Evolutionary conservation across 208 protist species (phyloP), one percentile per base, ranked within the genome.

Genomic region (Wallacemonas sp.): DNA sequence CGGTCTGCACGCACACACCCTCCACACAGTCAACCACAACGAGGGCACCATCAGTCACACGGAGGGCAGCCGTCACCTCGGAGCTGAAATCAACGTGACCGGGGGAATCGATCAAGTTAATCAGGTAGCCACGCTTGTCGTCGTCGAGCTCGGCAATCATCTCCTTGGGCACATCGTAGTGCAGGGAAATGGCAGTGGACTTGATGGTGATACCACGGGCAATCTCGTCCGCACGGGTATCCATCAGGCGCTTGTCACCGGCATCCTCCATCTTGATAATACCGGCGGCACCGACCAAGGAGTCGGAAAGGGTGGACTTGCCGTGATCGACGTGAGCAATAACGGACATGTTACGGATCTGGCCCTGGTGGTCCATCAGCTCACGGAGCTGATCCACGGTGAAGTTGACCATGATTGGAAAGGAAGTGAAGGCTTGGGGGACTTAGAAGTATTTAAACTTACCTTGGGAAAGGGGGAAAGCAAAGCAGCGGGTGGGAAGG

Each of bases 171-270:
- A 98, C 75, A 61, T 98, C 79, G 86, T 98, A 99, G 84, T 98
- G 99, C 58, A 99, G 80, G 26, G 98, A 99, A 72, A 99, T 97
- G 77, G 93, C 94, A 34, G 98, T 99, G 24, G 98, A 99, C 86
- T 99, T 99, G 88, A 99, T 99, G 56, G 98, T 99, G 72, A 99
- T 99, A 86, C 97, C 82, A 87, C 99, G 96, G 11, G 99, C 98
- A 88, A 99, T 83, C 66, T 90, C 84, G 49, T 90, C 84, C 45
- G 68, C 80, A 61, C 84, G 84, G 39, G 84, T 90, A 66, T 90
- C 84, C 70, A 84, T 82, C 62, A 87, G 75, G 45, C 80, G 80
- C 70, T 85, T 84, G 72, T 90, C 83, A 64, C 83, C 83, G 14
- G 83, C 79, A 51, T 90, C 75, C 72, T 85, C 75, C 78, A 86